Base-by-base conservation (phyloP, 1,284 basidiomycete species). In the Pseudozyma pruni region DNA sequence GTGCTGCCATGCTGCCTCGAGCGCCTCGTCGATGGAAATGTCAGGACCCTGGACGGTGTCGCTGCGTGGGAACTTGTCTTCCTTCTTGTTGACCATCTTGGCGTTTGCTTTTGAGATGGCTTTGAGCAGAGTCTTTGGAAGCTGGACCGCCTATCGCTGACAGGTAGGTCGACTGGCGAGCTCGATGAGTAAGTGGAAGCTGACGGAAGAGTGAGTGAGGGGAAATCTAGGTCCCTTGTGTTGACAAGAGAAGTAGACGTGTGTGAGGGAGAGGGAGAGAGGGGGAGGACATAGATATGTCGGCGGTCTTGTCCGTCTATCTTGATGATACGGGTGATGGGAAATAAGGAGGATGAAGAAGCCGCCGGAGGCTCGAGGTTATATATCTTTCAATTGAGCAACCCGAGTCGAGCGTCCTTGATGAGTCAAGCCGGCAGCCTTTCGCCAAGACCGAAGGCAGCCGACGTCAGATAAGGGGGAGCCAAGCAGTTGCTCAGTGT, bases 1-100 rank as follows among this genome's bases (percentile, higher is more conserved):
- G 42, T 63, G 60, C 41, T 70, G 59, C 67, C 67, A 70, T 25
- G 67, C 60, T 41, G 42, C 43, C 9, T 17, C 33, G 44, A 70
- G 56, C 19, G 60, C 67, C 3, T 63, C 67, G 1, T 70, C 67
- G 60, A 64, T 33, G 5, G 46, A 25, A 38, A 70, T 70, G 16
- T 70, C 67, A 35, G 67, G 67, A 41, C 67, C 67, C 45, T 63
- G 67, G 16, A 70, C 49, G 38, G 67, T 70, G 52, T 70, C 67
- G 38, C 55, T 56, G 32, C 67, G 59, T 32, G 67, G 67, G 39
- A 70, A 70, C 13, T 53, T 70, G 17, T 70, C 56, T 31, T 70
- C 46, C 39, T 63, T 55, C 43, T 56, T 60, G 35, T 59, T 42
- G 10, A 64, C 56, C 67, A 69, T 69, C 17, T 32, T 62, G 53